Evolutionary conservation across 495 filamentous ascomycete genomes (phyloP), one percentile per base, ranked within the genome.

Genomic region (Hapsidospora chrysogenum): DNA sequence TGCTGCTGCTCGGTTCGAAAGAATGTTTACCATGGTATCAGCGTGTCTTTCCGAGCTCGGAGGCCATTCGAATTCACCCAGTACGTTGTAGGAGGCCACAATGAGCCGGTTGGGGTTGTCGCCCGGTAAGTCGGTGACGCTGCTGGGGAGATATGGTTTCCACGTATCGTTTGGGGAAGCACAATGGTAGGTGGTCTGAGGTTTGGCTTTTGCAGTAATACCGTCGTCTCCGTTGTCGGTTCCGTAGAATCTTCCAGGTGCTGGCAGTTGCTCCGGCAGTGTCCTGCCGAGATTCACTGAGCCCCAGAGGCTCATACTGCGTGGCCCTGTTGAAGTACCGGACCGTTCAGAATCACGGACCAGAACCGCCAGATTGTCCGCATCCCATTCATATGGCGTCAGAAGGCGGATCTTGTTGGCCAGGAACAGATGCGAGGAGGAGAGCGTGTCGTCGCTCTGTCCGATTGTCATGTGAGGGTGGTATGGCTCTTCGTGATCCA

Each of bases 61-160:
- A 0, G 69, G 66, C 30, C 57, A 58, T 10, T 54, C 38, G 21
- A 65, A 64, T 21, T 74, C 69, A 9, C 64, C 60, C 20, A 74
- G 52, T 16, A 74, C 50, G 37, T 76, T 76, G 43, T 72, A 76
- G 33, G 55, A 68, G 10, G 66, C 54, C 19, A 74, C 37, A 0
- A 41, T 41, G 13, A 74, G 37, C 9, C 46, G 43, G 8, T 36
- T 36, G 10, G 41, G 44, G n/a, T n/a, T 4, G 27, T 20, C 5
- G 17, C 8, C 2, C 18, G 19, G 11, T n/a, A 17, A 25, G 10
- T 6, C 3, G 9, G 17, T 22, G 19, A 26, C 11, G 23, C 6
- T 15, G 18, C 17, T 7, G 5, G 19, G 3, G 16, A 3, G 2
- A 5, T 6, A 25, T 16, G 20, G 20, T n/a, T 25, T 18, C 33